Evolutionary conservation across 495 filamentous ascomycete species (phyloP).

Genomic region (Symbiotaphrina buchneri): DNA sequence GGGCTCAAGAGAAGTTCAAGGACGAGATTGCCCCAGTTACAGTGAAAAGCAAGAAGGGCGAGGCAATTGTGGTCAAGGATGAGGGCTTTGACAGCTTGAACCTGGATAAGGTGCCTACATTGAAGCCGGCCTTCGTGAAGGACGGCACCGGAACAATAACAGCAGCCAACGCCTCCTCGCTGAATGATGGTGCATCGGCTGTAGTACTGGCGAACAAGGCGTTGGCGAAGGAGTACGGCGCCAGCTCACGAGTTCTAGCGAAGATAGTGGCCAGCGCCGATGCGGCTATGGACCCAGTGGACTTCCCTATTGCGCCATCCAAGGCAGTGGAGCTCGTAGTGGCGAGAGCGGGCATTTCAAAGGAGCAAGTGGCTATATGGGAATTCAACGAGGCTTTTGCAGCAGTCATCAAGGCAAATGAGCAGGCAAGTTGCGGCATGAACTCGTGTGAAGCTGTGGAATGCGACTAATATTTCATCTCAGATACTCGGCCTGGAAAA

Average conservation of each 20-base stretch:
- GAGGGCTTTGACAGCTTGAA: constrained; percentile 77
- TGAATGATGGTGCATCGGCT: constrained; percentile 91
- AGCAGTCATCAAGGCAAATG: constrained; percentile 86
- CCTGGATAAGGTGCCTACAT: constrained; percentile 55
- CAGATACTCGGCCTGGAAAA: constrained; percentile 58
- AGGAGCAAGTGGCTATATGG: constrained; percentile 80
- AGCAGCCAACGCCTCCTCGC: constrained; percentile 74
- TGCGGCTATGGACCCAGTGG: constrained; percentile 79
- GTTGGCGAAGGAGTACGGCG: constrained; percentile 52
- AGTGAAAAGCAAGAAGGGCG: constrained; percentile 64
- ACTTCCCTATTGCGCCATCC: constrained; percentile 86
- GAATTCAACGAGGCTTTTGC: constrained; percentile 98
- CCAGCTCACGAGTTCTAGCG: constrained; percentile 52
- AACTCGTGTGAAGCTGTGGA: constrained; percentile 5
- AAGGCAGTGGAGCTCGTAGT: constrained; percentile 85
- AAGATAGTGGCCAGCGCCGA: constrained; percentile 72
- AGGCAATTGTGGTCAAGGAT: constrained; percentile 52
- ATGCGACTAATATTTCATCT: neutral
- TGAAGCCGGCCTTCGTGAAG: constrained; percentile 79
- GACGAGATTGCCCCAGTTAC: constrained; percentile 79
- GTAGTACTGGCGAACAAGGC: constrained; percentile 61
- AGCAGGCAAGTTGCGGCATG: constrained; percentile 32
- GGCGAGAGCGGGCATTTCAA: constrained; percentile 65
- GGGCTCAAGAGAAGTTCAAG: constrained; percentile 53
- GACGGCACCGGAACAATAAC: constrained; percentile 79